Evolutionary conservation across 2,329 filamentous ascomycete species (phyloP).

Genomic region (Hypoxylon sp.): DNA sequence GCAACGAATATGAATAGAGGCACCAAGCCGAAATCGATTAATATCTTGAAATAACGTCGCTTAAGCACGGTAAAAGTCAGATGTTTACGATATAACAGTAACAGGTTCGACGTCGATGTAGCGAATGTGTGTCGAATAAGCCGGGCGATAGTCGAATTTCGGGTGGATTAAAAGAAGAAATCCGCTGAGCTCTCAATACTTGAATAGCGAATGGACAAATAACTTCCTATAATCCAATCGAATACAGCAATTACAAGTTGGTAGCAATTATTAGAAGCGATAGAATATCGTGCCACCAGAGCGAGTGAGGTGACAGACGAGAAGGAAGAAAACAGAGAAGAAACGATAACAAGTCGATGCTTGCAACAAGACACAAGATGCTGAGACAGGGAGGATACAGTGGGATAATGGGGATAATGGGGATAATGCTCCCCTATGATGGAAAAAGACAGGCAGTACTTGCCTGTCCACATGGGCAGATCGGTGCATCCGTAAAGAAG

Average conservation of each 20-base stretch:
- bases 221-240: constrained; percentile 9
- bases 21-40: not conserved
- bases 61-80: not conserved
- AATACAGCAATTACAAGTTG: constrained; percentile 32
- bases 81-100: constrained; percentile 10
- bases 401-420: constrained; percentile 6
- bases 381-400: constrained; percentile 27
- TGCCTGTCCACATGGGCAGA: constrained; percentile 15
- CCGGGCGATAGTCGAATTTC: constrained; percentile 10
- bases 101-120: constrained; percentile 19
- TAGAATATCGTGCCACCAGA: constrained; percentile 58
- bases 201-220: constrained; percentile 28
- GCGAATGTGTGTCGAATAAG: constrained; percentile 30
- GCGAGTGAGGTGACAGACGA: constrained; percentile 63
- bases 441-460: constrained; percentile 26
- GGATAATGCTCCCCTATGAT: constrained; percentile 25
- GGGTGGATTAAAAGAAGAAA: constrained; percentile 5
- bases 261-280: constrained; percentile 45
- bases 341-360: constrained; percentile 28
- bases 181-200: constrained; percentile 24
- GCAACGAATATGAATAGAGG: too few species aligned
- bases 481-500: constrained; percentile 21
- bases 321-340: constrained; percentile 37
- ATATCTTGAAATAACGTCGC: not conserved
- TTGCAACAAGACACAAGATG: constrained; percentile 25